A percentile compares a stretch with the other conserved stretches of the same genome.
These are phyloP conservation scores for Neckera pumila DNA, from an alignment of 225 moss, liverwort and hornwort genomes.

Conservation along the genomic window DNA sequence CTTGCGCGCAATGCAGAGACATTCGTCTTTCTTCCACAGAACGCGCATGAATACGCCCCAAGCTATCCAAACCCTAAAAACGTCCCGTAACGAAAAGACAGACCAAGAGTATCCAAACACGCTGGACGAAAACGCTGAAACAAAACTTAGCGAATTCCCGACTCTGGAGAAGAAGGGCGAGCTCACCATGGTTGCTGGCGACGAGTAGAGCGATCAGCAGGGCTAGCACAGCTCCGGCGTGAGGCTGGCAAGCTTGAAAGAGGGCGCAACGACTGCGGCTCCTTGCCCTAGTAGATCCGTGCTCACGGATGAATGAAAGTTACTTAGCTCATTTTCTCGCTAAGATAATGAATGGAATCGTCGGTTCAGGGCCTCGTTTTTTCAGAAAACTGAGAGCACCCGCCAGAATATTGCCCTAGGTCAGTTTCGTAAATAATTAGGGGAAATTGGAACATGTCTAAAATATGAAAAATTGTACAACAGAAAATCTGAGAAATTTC, in stretches of 20 bases:
- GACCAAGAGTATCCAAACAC: background rate
- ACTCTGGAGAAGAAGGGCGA: background rate
- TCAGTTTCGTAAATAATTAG: too few relatives aligned
- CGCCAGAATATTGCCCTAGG: too few relatives aligned
- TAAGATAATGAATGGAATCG: background rate
- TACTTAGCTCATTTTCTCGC: background rate
- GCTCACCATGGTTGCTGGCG: conserved; percentile 7
- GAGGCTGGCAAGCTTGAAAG: conserved; percentile 2
- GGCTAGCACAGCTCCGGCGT: background rate
- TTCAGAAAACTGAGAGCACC: too few relatives aligned
- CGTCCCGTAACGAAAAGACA: background rate
- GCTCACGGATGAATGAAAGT: background rate
- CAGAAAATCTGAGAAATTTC: too few relatives aligned
- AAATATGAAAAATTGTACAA: too few relatives aligned
- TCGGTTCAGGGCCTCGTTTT: background rate
- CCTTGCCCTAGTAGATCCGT: conserved; percentile 11
- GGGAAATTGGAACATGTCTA: too few relatives aligned
- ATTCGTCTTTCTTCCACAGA: background rate
- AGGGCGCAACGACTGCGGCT: background rate
- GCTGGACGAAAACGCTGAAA: background rate
- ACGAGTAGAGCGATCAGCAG: background rate
- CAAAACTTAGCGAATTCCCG: too few relatives aligned
- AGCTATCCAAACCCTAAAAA: background rate
- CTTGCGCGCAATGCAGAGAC: background rate
- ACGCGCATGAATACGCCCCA: background rate